Conservation (phyloP, 2,329 filamentous ascomycete genomes). For the Talaromyces sp. region DNA sequence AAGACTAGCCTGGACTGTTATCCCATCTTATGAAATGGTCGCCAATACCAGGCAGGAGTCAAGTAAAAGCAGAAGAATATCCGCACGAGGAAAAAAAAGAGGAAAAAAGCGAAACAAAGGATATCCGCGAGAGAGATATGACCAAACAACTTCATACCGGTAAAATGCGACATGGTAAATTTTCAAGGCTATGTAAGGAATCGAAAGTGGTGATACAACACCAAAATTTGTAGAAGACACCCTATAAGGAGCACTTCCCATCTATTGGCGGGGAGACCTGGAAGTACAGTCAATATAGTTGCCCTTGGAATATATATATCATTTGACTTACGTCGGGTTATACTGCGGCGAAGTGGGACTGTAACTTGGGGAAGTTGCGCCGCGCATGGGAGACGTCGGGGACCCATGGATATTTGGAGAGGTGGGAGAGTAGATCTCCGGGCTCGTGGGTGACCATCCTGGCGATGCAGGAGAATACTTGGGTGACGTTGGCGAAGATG, state of each 20-base stretch:
- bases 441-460: constrained; percentile 45
- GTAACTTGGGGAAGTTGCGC: constrained; percentile 39
- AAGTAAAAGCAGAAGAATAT: neutral
- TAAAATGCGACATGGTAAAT: constrained; percentile 34
- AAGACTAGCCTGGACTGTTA: neutral
- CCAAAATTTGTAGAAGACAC: constrained; percentile 15
- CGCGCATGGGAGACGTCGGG: constrained; percentile 35
- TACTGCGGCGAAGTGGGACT: constrained; percentile 42
- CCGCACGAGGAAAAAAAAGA: constrained; percentile 10
- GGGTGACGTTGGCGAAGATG: constrained; percentile 46
- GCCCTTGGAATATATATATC: neutral
- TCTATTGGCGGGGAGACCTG: constrained; percentile 41
- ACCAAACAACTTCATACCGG: constrained; percentile 29
- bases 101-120: constrained; percentile 20
- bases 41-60: neutral
- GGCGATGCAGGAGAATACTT: constrained; percentile 56
- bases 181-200: constrained; percentile 26
- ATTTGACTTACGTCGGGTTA: constrained; percentile 35
- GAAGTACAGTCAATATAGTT: constrained; percentile 14
- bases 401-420: constrained; percentile 46
- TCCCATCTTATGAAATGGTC: neutral
- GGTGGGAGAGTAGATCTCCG: constrained; percentile 47
- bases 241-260: constrained; percentile 18
- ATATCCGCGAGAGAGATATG: constrained; percentile 34
- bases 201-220: constrained; percentile 35